Conservation (phyloP, 2,329 filamentous ascomycete species). For the Clarireedia hainanense region DNA sequence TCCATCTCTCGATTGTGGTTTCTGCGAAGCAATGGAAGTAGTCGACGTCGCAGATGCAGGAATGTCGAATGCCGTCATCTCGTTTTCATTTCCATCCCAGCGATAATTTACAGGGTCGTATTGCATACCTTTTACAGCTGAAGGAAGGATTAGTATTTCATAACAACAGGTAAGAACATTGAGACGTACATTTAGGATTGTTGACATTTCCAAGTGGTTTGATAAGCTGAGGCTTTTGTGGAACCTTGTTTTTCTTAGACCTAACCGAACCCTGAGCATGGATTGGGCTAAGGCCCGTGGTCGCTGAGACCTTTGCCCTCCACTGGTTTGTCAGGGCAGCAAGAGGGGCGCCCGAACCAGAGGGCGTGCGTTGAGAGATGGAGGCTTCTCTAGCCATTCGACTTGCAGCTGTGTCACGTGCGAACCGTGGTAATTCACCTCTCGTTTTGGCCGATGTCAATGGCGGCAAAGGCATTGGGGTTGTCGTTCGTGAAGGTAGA, state of each 20-base stretch:
- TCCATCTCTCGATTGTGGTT: constrained; percentile 45
- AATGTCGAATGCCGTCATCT: constrained; percentile 68
- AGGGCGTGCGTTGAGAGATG: constrained; percentile 51
- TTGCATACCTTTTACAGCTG: constrained; percentile 88
- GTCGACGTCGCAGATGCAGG: constrained; percentile 48
- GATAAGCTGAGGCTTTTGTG: constrained; percentile 79
- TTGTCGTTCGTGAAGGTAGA: constrained; percentile 44
- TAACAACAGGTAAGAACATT: neutral
- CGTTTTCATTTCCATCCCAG: constrained; percentile 97
- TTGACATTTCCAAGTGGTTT: constrained; percentile 71
- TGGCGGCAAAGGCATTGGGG: constrained; percentile 50
- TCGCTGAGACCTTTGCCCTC: constrained; percentile 29
- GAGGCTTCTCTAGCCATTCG: constrained; percentile 56
- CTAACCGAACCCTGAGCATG: constrained; percentile 39
- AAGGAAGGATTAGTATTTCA: neutral
- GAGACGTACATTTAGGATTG: constrained; percentile 67
- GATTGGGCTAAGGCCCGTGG: constrained; percentile 37
- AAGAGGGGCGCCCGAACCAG: constrained; percentile 39
- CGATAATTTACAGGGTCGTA: constrained; percentile 82
- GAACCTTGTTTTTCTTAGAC: constrained; percentile 47
- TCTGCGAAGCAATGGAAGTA: constrained; percentile 35
- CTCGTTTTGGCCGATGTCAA: constrained; percentile 33
- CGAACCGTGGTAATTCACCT: constrained; percentile 53
- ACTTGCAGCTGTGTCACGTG: constrained; percentile 57
- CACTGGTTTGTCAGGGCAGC: constrained; percentile 37